A percentile compares a stretch with the other conserved stretches of the same genome.
Evolutionary conservation across 495 filamentous ascomycete species (phyloP).

Genomic region (Chaetomium tenue): DNA sequence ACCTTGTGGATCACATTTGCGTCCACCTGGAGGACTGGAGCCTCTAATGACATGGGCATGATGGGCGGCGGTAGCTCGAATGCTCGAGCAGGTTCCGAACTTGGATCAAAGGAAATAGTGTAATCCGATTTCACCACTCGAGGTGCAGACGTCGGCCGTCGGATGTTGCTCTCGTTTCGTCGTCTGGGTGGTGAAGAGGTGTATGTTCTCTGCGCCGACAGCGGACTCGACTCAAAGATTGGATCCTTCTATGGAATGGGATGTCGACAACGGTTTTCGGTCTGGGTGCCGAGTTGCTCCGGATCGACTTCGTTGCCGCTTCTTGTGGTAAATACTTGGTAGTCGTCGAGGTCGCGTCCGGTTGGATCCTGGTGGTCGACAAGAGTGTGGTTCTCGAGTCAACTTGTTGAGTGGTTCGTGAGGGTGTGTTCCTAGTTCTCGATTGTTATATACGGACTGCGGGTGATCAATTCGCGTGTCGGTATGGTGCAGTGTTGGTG

Average conservation of each 20-base stretch:
- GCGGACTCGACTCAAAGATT: slow-evolving; percentile 17
- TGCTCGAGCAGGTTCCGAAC: slow-evolving; percentile 31
- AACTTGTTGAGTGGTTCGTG: slow-evolving; percentile 1
- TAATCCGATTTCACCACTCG: slow-evolving; percentile 22
- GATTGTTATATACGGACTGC: slow-evolving; percentile 3
- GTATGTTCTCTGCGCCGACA: slow-evolving; percentile 38
- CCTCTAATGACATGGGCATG: slow-evolving; percentile 40
- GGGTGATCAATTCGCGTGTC: slow-evolving; percentile 14
- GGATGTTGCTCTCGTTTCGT: slow-evolving; percentile 7
- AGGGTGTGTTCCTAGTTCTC: background rate
- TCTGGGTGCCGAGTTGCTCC: background rate
- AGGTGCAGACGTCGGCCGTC: slow-evolving; percentile 26
- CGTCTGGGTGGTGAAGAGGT: slow-evolving; percentile 12
- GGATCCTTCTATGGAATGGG: background rate
- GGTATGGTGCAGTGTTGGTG: slow-evolving; percentile 22
- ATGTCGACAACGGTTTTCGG: background rate
- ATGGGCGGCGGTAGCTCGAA: slow-evolving; percentile 35
- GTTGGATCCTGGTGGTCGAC: slow-evolving; percentile 1
- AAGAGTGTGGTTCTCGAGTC: slow-evolving; percentile 4
- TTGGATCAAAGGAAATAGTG: slow-evolving; percentile 27
- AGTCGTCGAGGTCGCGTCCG: slow-evolving; percentile 6
- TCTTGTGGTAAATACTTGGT: background rate
- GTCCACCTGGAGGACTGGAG: slow-evolving; percentile 72
- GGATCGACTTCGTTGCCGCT: background rate
- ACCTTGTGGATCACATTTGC: slow-evolving; percentile 87